These are phyloP conservation scores for Prunus mira DNA, from an alignment of 306 rosid genomes.

Conservation along the genomic window DNA sequence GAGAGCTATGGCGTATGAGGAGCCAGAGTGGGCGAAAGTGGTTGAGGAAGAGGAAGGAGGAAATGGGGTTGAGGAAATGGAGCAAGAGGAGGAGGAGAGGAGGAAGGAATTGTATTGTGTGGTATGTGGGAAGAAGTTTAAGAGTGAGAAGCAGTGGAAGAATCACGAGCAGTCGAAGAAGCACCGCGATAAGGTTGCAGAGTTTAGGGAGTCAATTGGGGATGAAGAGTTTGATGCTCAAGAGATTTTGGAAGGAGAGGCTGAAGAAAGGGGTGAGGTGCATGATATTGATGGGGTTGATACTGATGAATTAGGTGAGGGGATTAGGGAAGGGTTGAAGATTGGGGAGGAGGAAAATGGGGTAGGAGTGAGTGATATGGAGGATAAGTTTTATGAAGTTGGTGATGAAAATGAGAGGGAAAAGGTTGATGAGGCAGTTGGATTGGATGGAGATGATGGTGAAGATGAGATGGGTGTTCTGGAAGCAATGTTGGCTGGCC, in stretches of 20 bases:
- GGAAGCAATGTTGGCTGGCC: constrained; percentile 69
- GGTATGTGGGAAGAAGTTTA: constrained; percentile 93
- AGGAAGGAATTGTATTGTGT: constrained; percentile 78
- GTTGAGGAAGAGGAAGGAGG: constrained; percentile 51
- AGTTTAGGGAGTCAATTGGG: constrained; percentile 62
- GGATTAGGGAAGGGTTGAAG: constrained; percentile 27
- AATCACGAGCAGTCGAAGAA: constrained; percentile 96
- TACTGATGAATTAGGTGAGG: constrained; percentile 19
- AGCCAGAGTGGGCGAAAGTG: constrained; percentile 69
- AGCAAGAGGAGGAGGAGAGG: constrained; percentile 28
- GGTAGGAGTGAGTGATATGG: constrained; percentile 31
- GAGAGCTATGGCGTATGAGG: constrained; percentile 68
- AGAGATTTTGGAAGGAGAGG: constrained; percentile 18
- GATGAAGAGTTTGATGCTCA: constrained; percentile 37
- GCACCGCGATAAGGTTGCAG: constrained; percentile 83
- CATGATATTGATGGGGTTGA: constrained; percentile 32
- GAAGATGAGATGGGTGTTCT: constrained; percentile 52
- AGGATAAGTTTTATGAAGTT: constrained; percentile 27
- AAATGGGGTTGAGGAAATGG: constrained; percentile 14
- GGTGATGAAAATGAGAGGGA: constrained; percentile 12
- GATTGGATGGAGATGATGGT: constrained; percentile 17
- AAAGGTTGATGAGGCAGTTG: constrained; percentile 24
- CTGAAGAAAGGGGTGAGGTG: constrained; percentile 11
- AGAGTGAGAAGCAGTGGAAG: constrained; percentile 99
- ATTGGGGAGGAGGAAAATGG: constrained; percentile 35